phyloP scores from a whole-genome alignment of 257 asterid genomes.

The Henckelia pumila region DNA sequence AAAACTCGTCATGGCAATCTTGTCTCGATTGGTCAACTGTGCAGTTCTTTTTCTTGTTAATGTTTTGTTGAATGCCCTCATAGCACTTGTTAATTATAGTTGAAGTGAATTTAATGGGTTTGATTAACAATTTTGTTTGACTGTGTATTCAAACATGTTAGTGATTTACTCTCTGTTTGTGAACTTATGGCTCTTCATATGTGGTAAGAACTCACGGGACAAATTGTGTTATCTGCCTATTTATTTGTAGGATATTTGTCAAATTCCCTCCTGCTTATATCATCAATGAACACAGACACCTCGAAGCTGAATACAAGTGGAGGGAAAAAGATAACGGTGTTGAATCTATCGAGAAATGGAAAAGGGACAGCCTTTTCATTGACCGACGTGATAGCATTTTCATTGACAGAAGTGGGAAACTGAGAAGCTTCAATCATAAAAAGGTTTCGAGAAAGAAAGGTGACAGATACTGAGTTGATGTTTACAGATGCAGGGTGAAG shows the following conservation, averaged over 20 bases:
- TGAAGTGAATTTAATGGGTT: no score
- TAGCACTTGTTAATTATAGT: no score
- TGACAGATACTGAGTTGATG: constrained; percentile 20
- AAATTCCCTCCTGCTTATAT: constrained; percentile 41
- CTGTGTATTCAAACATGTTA: no score
- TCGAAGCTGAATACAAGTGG: constrained; percentile 40
- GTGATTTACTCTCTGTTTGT: no score
- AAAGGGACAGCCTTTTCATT: constrained; percentile 57
- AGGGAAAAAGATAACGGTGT: constrained; percentile 39
- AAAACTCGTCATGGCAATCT: no score
- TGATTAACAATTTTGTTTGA: no score
- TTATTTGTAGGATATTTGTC: constrained; percentile 41
- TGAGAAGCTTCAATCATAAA: constrained; percentile 63
- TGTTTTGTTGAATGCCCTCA: no score
- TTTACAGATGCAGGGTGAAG: background rate
- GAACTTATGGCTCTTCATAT: no score
- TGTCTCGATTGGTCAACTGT: no score
- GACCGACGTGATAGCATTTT: constrained; percentile 69
- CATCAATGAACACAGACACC: constrained; percentile 35
- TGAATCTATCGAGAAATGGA: constrained; percentile 57
- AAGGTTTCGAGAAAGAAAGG: constrained; percentile 74
- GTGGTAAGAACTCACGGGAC: no score
- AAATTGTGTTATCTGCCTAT: background rate
- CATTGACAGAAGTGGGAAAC: constrained; percentile 61
- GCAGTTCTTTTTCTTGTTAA: no score